Evolutionary conservation across 2,329 filamentous ascomycete species (phyloP), one percentile per base, ranked within the genome.

Genomic region (Fusarium hostae): DNA sequence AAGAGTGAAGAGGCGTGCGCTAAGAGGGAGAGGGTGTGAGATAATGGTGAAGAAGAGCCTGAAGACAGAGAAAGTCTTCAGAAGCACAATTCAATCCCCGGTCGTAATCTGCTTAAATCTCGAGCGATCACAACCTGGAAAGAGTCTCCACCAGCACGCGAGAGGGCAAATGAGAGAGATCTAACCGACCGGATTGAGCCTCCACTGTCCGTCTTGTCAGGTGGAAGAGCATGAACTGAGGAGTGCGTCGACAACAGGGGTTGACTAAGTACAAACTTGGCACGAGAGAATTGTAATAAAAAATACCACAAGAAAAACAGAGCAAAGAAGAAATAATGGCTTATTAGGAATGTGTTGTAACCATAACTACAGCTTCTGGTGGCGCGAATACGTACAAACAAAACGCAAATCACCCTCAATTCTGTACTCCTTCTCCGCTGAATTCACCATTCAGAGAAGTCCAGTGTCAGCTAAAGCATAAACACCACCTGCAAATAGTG

Each of bases 121-220:
- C 66, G 26, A 75, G 70, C 72, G 75, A 77, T 77, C 75, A 77
- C 52, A 61, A 68, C 67, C 73, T 48, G 44, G 40, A 58, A 30
- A 45, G 44, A 28, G 44, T 71, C 67, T 66, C 75, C 75, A 75
- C 72, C 57, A 75, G 68, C 66, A 76, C 66, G 72, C 66, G 56
- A 75, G 72, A 76, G 61, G 57, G 64, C 59, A 75, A 77, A 77
- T 76, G 68, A 75, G 68, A 77, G 68, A 75, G 72, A 77, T 77
- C 73, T 75, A 68, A 52, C 64, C 73, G 71, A 68, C 55, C 59
- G 63, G 41, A 41, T 45, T 34, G 61, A 66, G 61, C 64, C 48
- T 67, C 64, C 63, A 32, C 64, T 56, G 59, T 13, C 47, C 30
- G 32, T 51, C 18, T 26, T 26, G 18, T 66, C 52, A 64, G 63